These are phyloP conservation scores for Talaromyces wortmannii DNA, from an alignment of 495 filamentous ascomycete species.

Conservation along the genomic window DNA sequence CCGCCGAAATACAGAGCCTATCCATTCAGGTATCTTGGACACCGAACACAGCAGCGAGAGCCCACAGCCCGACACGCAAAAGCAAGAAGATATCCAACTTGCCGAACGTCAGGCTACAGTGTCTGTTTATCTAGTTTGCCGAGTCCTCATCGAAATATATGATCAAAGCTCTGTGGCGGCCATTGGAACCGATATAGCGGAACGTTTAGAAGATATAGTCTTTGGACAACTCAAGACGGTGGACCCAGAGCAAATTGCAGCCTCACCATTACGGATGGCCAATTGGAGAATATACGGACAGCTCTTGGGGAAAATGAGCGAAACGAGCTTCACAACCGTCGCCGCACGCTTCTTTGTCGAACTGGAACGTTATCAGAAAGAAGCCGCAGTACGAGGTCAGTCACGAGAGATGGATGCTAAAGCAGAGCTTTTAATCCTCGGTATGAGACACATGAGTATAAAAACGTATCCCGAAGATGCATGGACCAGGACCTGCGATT, in stretches of 20 bases:
- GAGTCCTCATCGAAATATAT: constrained; percentile 90
- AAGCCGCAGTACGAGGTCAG: constrained; percentile 58
- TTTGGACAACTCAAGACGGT: constrained; percentile 84
- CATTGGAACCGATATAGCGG: constrained; percentile 82
- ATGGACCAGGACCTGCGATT: constrained; percentile 84
- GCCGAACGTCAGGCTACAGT: constrained; percentile 83
- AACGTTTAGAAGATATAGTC: constrained; percentile 86
- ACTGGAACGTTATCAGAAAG: constrained; percentile 67
- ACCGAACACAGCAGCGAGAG: constrained; percentile 16
- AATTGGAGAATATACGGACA: constrained; percentile 95
- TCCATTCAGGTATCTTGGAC: constrained; percentile 22
- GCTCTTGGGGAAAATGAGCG: constrained; percentile 90
- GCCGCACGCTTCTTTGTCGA: constrained; percentile 73
- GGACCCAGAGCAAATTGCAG: constrained; percentile 74
- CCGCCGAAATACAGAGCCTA: constrained; percentile 50
- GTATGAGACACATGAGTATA: constrained; percentile 83
- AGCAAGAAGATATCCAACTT: constrained; percentile 63
- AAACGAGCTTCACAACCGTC: constrained; percentile 79
- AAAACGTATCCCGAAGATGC: constrained; percentile 59
- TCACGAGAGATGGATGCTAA: constrained; percentile 67
- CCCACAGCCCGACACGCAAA: constrained; percentile 26
- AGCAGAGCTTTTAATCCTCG: constrained; percentile 76
- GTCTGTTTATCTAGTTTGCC: constrained; percentile 90
- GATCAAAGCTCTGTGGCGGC: constrained; percentile 75
- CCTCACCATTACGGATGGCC: constrained; percentile 74